Conservation (phyloP, 331 rosid genomes). For the Malus hybrid region DNA sequence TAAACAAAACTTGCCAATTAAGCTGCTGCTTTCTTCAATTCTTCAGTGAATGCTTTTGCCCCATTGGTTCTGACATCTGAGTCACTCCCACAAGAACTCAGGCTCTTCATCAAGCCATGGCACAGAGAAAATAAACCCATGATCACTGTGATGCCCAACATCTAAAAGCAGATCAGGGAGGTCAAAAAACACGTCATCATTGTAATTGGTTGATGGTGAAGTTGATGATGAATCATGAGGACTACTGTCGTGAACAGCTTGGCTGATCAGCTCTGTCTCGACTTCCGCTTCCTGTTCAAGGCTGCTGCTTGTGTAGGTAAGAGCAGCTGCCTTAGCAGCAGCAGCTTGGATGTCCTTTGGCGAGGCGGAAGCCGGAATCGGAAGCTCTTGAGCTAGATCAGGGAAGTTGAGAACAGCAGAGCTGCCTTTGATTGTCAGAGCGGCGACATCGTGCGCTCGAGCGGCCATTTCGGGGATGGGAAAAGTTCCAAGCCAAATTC, state of each 20-base stretch:
- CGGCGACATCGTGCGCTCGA: constrained; percentile 83
- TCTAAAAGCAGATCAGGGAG: constrained; percentile 60
- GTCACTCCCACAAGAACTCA: constrained; percentile 13
- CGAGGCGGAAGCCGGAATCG: constrained; percentile 46
- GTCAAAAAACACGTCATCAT: constrained; percentile 43
- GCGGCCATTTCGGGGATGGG: constrained; percentile 78
- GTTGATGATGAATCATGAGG: constrained; percentile 18
- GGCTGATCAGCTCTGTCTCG: not conserved
- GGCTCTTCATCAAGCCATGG: constrained; percentile 27
- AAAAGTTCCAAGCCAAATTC: constrained; percentile 85
- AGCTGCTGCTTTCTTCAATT: not conserved
- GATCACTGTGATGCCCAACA: not conserved
- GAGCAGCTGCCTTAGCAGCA: constrained; percentile 61
- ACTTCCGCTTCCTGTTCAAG: constrained; percentile 9
- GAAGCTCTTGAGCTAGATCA: constrained; percentile 47
- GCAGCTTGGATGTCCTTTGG: constrained; percentile 72
- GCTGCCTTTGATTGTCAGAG: constrained; percentile 50
- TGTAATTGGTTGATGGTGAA: constrained; percentile 8
- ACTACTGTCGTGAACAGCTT: not conserved
- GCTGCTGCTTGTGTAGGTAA: not conserved
- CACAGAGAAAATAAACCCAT: constrained; percentile 17
- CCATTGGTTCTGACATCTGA: not conserved
- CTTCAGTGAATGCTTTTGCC: not conserved
- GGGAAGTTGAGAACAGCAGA: constrained; percentile 76
- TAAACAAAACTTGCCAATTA: not conserved